Percentiles rank a stretch among this genome's conserved stretches.
Evolutionary conservation across 805 yeast species (phyloP).

Genomic region (Teunomyces stri): DNA sequence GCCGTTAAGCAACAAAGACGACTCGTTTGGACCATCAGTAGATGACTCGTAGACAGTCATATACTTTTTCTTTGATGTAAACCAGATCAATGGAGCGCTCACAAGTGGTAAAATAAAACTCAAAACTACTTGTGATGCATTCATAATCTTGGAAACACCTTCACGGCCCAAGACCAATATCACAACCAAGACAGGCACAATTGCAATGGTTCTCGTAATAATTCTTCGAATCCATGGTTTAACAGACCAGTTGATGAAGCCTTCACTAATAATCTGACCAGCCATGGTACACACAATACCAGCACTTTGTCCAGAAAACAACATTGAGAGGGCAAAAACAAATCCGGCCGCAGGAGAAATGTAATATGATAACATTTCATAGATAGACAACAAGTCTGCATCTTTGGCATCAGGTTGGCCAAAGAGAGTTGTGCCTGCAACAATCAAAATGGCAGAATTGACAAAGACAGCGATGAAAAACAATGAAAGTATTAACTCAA

Average conservation of each 20-base stretch:
- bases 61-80: slow-evolving; percentile 37
- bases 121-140: slow-evolving; percentile 43
- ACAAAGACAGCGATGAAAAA: slow-evolving; percentile 45
- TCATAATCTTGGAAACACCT: slow-evolving; percentile 45
- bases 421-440: slow-evolving; percentile 41
- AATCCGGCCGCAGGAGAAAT: slow-evolving; percentile 46
- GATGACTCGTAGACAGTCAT: slow-evolving; percentile 37
- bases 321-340: slow-evolving; percentile 45
- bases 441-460: slow-evolving; percentile 44
- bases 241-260: slow-evolving; percentile 44
- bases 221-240: slow-evolving; percentile 44
- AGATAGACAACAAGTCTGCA: slow-evolving; percentile 45
- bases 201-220: slow-evolving; percentile 40
- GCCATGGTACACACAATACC: slow-evolving; percentile 51
- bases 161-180: slow-evolving; percentile 39
- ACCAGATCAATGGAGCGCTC: slow-evolving; percentile 46
- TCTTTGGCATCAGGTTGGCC: slow-evolving; percentile 46
- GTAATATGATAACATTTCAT: slow-evolving; percentile 42
- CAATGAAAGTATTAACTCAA: slow-evolving; percentile 39
- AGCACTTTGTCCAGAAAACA: slow-evolving; percentile 47
- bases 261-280: slow-evolving; percentile 46
- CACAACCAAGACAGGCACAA: slow-evolving; percentile 40
- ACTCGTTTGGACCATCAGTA: slow-evolving; percentile 5
- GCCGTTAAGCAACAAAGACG: slow-evolving; percentile 12
- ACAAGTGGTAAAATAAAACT: slow-evolving; percentile 45